These are phyloP conservation scores for Edaphochlamys debaryana DNA, from an alignment of 139 green algal species.

Conservation along the genomic window DNA sequence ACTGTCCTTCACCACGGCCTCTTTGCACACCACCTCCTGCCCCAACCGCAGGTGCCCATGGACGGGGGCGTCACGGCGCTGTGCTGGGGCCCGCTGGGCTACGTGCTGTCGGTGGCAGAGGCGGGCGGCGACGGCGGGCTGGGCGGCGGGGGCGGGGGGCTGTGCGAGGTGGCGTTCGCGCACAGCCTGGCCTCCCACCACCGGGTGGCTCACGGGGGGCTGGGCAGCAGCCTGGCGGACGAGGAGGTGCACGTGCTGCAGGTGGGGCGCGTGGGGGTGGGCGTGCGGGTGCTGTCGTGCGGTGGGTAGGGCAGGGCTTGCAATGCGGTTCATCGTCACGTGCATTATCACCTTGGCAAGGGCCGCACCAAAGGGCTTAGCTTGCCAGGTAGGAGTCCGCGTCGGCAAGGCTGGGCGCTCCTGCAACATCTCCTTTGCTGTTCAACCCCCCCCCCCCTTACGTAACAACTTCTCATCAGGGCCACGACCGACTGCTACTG, in stretches of 20 bases:
- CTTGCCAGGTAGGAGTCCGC: too few relatives aligned
- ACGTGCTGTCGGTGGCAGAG: conserved; percentile 66
- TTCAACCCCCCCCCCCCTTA: too few relatives aligned
- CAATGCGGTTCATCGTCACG: not conserved
- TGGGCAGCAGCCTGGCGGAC: conserved; percentile 12
- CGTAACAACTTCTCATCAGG: too few relatives aligned
- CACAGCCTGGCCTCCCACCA: conserved; percentile 62
- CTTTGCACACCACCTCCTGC: too few relatives aligned
- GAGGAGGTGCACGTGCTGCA: conserved; percentile 79
- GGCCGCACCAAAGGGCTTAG: too few relatives aligned
- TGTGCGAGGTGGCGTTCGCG: conserved; percentile 74
- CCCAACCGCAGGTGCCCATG: conserved; percentile 32
- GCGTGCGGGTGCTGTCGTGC: not conserved
- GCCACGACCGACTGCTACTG: conserved; percentile 84
- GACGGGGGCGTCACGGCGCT: conserved; percentile 64
- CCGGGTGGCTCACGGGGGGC: conserved; percentile 45
- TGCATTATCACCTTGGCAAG: too few relatives aligned
- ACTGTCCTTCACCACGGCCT: too few relatives aligned
- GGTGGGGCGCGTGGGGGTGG: too few relatives aligned
- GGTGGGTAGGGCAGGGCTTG: not conserved
- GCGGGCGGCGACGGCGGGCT: conserved; percentile 13
- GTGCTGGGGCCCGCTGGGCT: conserved; percentile 72
- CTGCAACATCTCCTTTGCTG: too few relatives aligned
- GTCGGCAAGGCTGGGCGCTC: too few relatives aligned
- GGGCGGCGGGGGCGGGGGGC: conserved; percentile 26